Conservation (phyloP, 495 filamentous ascomycete species). For the Penicillium maclennaniae region DNA sequence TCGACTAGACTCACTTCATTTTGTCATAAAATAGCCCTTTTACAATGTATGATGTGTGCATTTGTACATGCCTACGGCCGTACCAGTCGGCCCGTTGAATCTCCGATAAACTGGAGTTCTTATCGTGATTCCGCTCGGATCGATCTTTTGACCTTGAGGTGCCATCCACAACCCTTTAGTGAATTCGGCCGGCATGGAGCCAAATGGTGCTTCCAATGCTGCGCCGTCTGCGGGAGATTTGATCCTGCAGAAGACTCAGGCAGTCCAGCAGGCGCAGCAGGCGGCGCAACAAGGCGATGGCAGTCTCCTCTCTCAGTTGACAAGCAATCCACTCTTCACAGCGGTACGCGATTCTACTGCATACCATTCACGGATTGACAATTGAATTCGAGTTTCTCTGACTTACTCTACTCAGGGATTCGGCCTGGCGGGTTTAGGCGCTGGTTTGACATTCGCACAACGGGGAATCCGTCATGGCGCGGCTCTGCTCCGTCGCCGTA, state of each 20-base stretch:
- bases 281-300: constrained; percentile 33
- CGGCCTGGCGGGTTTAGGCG: constrained; percentile 83
- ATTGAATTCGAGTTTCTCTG: not conserved
- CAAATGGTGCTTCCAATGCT: constrained; percentile 32
- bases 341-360: constrained; percentile 43
- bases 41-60: not conserved
- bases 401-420: constrained; percentile 52
- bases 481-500: constrained; percentile 69
- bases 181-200: constrained; percentile 35
- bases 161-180: constrained; percentile 9
- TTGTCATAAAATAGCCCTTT: not conserved
- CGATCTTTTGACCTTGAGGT: constrained; percentile 3
- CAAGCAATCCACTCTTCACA: constrained; percentile 67
- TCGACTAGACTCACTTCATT: not conserved
- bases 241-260: constrained; percentile 37
- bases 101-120: constrained; percentile 27
- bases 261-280: constrained; percentile 27
- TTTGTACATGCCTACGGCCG: constrained; percentile 3
- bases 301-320: constrained; percentile 50
- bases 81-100: constrained; percentile 30
- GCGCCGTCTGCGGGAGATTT: constrained; percentile 36
- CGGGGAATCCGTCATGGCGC: constrained; percentile 65
- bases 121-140: constrained; percentile 9
- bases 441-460: constrained; percentile 70
- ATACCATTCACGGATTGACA: not conserved